Conservation (phyloP, 2,329 filamentous ascomycete species). For the Trichoderma sp. region DNA sequence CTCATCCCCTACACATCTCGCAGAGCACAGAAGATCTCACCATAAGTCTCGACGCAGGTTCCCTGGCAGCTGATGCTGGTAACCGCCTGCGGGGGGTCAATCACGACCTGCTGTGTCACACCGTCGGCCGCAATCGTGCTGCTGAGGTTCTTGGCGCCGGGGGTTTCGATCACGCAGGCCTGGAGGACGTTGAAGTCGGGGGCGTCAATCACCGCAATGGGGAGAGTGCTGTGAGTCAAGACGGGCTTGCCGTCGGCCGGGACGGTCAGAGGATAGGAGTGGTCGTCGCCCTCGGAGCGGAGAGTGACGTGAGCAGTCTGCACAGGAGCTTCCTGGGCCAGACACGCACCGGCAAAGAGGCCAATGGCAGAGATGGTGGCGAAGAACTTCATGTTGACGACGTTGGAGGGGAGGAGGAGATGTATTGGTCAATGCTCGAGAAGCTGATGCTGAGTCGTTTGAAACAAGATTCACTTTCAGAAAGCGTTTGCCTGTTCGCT, state of each 20-base stretch:
- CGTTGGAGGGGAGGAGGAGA: background rate
- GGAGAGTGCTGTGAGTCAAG: constrained; percentile 44
- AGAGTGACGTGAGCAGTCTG: constrained; percentile 50
- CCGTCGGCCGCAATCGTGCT: constrained; percentile 32
- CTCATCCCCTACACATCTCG: background rate
- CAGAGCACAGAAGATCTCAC: constrained; percentile 31
- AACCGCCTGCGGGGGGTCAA: constrained; percentile 51
- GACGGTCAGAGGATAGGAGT: constrained; percentile 47
- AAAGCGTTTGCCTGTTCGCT: background rate
- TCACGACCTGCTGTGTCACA: constrained; percentile 45
- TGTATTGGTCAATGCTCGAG: background rate
- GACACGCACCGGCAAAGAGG: constrained; percentile 23
- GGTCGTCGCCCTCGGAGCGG: constrained; percentile 33
- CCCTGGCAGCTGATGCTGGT: constrained; percentile 48
- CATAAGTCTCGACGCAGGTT: constrained; percentile 46
- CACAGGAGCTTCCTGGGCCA: constrained; percentile 15
- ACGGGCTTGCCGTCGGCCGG: constrained; percentile 46
- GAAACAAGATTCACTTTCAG: background rate
- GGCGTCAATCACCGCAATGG: constrained; percentile 46
- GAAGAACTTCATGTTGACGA: constrained; percentile 33
- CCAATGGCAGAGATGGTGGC: constrained; percentile 25
- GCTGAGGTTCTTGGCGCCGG: constrained; percentile 38
- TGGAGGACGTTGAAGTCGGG: constrained; percentile 48
- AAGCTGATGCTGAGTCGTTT: background rate
- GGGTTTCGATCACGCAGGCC: constrained; percentile 49